Percentiles rank a stretch among this genome's conserved stretches.
Evolutionary conservation across 129 eudicot genomes (phyloP).

Genomic region (Deinandra increscens): DNA sequence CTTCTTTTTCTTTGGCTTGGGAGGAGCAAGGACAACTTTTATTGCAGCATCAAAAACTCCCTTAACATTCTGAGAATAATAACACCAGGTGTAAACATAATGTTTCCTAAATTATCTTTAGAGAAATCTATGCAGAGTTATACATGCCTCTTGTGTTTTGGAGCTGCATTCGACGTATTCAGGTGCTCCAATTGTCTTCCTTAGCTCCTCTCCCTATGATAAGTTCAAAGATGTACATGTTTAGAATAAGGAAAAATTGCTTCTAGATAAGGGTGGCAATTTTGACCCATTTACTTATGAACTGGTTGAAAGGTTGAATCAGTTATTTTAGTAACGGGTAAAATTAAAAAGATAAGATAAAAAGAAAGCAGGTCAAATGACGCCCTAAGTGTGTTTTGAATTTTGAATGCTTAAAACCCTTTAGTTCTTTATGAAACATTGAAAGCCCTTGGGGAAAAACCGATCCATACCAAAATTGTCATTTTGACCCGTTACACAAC

Average conservation of each 20-base stretch:
- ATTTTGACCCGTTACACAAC: not conserved
- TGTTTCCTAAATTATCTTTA: not conserved
- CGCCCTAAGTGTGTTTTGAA: not conserved
- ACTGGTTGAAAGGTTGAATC: too few species aligned
- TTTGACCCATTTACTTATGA: not conserved
- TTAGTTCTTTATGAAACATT: not conserved
- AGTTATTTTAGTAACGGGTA: not conserved
- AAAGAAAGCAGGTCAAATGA: not conserved
- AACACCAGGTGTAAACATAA: constrained; percentile 2
- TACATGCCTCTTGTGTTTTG: constrained; percentile 78
- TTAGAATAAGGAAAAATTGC: constrained; percentile 14
- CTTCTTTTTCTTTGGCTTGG: constrained; percentile 77
- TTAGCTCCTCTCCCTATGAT: constrained; percentile 84
- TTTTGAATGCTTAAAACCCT: not conserved
- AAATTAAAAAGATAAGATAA: not conserved
- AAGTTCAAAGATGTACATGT: constrained; percentile 23
- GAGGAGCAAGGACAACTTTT: constrained; percentile 88
- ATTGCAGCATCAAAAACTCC: constrained; percentile 89
- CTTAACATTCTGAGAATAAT: constrained; percentile 55
- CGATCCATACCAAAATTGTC: not conserved
- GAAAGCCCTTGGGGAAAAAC: not conserved
- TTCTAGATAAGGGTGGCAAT: not conserved
- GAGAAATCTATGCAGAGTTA: constrained; percentile 17
- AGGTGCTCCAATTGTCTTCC: constrained; percentile 82
- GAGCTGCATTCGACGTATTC: constrained; percentile 91